Evolutionary conservation across 2,329 filamentous ascomycete genomes (phyloP).

Genomic region (Ascochyta clinopodiicola): DNA sequence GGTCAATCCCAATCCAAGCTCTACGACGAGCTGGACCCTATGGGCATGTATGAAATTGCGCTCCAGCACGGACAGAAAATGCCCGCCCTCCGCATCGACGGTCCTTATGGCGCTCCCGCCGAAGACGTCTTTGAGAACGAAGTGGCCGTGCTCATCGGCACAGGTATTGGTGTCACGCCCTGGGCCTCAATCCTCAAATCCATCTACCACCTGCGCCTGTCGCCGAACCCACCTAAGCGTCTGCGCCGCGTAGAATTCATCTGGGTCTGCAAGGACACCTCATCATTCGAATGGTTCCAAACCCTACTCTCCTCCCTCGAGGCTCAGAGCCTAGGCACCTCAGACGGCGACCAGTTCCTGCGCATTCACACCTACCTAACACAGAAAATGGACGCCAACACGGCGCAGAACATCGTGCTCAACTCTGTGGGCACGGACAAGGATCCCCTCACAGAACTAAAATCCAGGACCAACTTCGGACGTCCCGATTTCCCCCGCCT

Average conservation of each 20-base stretch:
- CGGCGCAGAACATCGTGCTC: conserved; percentile 93
- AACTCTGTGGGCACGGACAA: conserved; percentile 89
- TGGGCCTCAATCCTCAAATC: conserved; percentile 93
- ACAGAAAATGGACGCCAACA: conserved; percentile 89
- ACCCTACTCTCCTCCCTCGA: conserved; percentile 90
- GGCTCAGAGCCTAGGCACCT: conserved; percentile 72
- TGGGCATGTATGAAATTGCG: conserved; percentile 98
- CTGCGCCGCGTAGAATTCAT: conserved; percentile 97
- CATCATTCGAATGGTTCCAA: conserved; percentile 99
- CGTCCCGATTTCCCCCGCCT: conserved; percentile 86
- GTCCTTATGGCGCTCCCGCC: conserved; percentile 93
- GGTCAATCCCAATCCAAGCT: conserved; percentile 86
- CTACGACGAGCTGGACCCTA: conserved; percentile 87
- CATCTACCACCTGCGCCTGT: conserved; percentile 94
- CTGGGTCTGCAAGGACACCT: conserved; percentile 96
- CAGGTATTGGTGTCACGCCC: conserved; percentile 85
- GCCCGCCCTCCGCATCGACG: conserved; percentile 88
- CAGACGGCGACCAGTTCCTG: conserved; percentile 81
- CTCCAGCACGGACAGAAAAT: conserved; percentile 92
- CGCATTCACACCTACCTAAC: conserved; percentile 98
- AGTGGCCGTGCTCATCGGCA: conserved; percentile 84
- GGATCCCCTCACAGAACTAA: conserved; percentile 91
- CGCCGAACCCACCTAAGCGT: conserved; percentile 85
- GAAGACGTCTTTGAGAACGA: conserved; percentile 97
- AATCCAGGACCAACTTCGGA: conserved; percentile 90